Base-by-base conservation (phyloP, 495 filamentous ascomycete genomes). In the Bathelium albidoporum region DNA sequence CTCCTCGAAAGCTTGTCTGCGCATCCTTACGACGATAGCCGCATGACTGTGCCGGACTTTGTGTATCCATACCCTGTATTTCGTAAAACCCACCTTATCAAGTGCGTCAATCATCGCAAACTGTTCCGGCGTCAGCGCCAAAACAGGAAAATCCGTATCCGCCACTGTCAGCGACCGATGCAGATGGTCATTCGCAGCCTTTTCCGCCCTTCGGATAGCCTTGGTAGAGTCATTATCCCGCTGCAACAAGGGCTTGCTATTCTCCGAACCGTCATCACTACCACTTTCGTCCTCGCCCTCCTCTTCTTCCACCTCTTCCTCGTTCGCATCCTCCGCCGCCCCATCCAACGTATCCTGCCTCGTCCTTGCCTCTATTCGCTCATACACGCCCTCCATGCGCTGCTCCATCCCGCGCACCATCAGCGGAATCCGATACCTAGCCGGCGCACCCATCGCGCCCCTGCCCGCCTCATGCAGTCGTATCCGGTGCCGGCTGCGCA, bases 31-130 rank as follows among this genome's bases (percentile, higher is more conserved):
- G 69, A 98, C 88, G 60, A 98, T 95, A 1, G 93, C 93, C 0
- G 93, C 94, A 72, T 98, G 94, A 55, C 80, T 88, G 70, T 96
- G 91, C 32, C 79, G 72, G 45, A 82, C 81, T 1, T 91, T 86
- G 58, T 95, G 90, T 44, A 98, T 97, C 75, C 88, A 85, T 2
- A 96, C 89, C 0, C 84, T 86, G 74, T 89, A 93, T 74, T 94
- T 97, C 22, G 80, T 81, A 76, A 87, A 91, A 11, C 87, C 86
- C 0, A 95, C 78, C 11, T 76, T 71, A 69, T 97, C 87, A 65
- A 98, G 75, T 18, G 85, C 83, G 20, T 87, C 75, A 58, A 96
- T 87, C 77, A 96, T 96, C 24, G 77, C 76, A 72, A 95, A 93
- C 73, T 98, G 94, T 28, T 84, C 84, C 2, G 82, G 78, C 1